Base-by-base conservation (phyloP, 192 early-diverging fungal genomes). In the Jimgerdemannia lactiflua region DNA sequence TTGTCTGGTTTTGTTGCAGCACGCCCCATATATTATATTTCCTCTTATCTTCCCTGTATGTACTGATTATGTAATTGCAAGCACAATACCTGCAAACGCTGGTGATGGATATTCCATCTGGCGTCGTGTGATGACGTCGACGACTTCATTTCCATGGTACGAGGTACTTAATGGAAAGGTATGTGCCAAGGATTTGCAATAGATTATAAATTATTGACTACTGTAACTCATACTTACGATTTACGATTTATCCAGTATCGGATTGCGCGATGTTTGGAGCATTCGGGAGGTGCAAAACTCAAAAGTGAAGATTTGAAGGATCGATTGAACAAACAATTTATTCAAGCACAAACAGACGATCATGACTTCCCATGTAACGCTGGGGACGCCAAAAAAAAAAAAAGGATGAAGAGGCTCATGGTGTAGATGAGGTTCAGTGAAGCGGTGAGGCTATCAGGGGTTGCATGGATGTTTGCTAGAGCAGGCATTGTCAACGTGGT, bases 91-190 rank as follows among this genome's bases (percentile, higher is more conserved):
- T 75, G 17, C 68, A 75, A 75, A 3, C 44, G 3, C 43, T 49
- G 42, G 43, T 70, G 11, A 75, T 75, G 74, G 74, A 70, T 54
- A 42, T 43, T 40, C 74, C 74, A 43, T 17, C 74, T 6, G 74
- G 74, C 14, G 66, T 68, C 18, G 43, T 75, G 4, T 75, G 39
- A 4, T n/a, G 74, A 75, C 4, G 42, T 69, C 3, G 72, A 74
- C 43, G 72, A 74, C 11, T 19, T 74, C 8, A 74, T 74, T 17
- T n/a, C 8, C 18, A n/a, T 74, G 65, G 7, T 74, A 0, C 3
- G 72, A 74, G 3, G 72, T 74, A 14, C 64, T 74, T 11, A 42
- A 65, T 74, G 72, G 64, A 67, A 74, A 74, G 64, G 72, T 66
- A 73, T 69, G 2, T 41, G 6, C 17, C 39, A 42, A 10, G 2